These are phyloP conservation scores for Sclerotinia borealis DNA, from an alignment of 2,329 filamentous ascomycete species.

Conservation along the genomic window DNA sequence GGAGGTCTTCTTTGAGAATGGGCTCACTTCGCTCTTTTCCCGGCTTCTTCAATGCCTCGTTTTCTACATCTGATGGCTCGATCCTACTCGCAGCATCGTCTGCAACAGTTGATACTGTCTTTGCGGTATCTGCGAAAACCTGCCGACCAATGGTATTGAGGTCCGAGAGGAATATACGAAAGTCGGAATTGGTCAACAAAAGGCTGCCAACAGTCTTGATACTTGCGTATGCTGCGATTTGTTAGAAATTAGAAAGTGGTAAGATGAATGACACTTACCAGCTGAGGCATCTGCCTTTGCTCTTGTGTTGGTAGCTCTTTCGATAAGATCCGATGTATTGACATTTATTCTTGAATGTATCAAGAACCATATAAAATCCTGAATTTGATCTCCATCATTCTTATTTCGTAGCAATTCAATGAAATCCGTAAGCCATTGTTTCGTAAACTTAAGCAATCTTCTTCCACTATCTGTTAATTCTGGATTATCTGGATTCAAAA, in stretches of 20 bases:
- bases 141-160: constrained; percentile 72
- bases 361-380: constrained; percentile 86
- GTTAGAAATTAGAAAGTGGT: constrained; percentile 22
- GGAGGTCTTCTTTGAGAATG: constrained; percentile 59
- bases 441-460: constrained; percentile 63
- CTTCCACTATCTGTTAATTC: constrained; percentile 74
- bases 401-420: constrained; percentile 79
- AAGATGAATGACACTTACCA: constrained; percentile 40
- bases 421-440: constrained; percentile 70
- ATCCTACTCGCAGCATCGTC: constrained; percentile 67
- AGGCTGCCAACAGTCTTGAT: constrained; percentile 76
- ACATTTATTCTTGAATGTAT: constrained; percentile 65
- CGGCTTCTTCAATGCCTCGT: constrained; percentile 44
- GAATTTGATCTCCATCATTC: constrained; percentile 77
- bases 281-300: constrained; percentile 65
- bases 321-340: constrained; percentile 57
- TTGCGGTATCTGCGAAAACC: constrained; percentile 80
- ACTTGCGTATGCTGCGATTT: constrained; percentile 63
- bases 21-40: constrained; percentile 24
- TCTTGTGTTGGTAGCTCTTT: constrained; percentile 55
- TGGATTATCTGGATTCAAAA: constrained; percentile 68
- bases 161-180: constrained; percentile 79
- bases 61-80: constrained; percentile 59
- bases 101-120: constrained; percentile 69
- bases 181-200: constrained; percentile 85